Percentiles rank a stretch among this genome's conserved stretches.
phyloP scores from a whole-genome alignment of 2,329 filamentous ascomycete genomes.

The Emericellopsis cladophorae region DNA sequence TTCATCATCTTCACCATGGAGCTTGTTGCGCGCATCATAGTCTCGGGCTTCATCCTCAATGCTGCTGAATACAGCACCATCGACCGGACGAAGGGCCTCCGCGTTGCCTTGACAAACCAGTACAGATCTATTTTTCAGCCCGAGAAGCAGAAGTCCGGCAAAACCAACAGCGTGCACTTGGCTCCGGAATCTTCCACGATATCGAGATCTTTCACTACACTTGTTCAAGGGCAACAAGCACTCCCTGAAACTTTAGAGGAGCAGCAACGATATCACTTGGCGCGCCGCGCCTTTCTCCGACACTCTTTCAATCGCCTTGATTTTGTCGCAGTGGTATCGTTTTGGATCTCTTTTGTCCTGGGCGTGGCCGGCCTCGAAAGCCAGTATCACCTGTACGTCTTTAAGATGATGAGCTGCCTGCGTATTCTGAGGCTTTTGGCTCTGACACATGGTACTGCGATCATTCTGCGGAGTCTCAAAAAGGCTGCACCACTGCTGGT shows the following conservation, averaged over 20 bases:
- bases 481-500: constrained; percentile 86
- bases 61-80: constrained; percentile 86
- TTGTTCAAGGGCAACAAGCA: constrained; percentile 48
- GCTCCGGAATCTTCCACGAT: constrained; percentile 49
- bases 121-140: constrained; percentile 72
- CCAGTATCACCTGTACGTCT: constrained; percentile 66
- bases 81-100: constrained; percentile 63
- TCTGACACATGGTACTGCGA: constrained; percentile 85
- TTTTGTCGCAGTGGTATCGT: constrained; percentile 87
- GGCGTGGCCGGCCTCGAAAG: constrained; percentile 58
- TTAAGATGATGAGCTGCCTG: constrained; percentile 92
- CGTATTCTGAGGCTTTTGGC: constrained; percentile 84
- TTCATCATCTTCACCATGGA: constrained; percentile 89
- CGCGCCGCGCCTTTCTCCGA: constrained; percentile 80
- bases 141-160: constrained; percentile 58
- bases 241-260: constrained; percentile 55
- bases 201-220: constrained; percentile 67
- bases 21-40: constrained; percentile 69
- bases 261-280: constrained; percentile 73
- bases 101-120: constrained; percentile 62
- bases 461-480: constrained; percentile 89
- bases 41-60: constrained; percentile 88
- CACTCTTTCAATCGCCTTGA: constrained; percentile 95
- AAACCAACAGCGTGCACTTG: constrained; percentile 29
- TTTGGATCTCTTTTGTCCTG: constrained; percentile 80